Percentiles rank a stretch among this genome's conserved stretches.
These are phyloP conservation scores for Pichia cactophila DNA, from an alignment of 1,139 yeast species.

Conservation along the genomic window DNA sequence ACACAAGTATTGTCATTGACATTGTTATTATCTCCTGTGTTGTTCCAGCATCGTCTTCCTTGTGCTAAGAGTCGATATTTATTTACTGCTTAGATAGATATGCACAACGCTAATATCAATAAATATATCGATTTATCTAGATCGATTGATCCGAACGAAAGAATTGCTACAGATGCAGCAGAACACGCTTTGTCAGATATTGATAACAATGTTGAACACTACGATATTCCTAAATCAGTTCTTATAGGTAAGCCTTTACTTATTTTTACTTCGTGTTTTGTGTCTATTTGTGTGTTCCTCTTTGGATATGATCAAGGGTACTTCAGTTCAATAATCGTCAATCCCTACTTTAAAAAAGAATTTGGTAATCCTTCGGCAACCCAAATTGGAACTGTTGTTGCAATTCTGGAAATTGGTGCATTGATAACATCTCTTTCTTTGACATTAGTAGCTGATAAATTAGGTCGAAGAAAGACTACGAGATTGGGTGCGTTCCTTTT, in stretches of 20 bases:
- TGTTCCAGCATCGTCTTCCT: no score
- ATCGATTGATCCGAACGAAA: background rate
- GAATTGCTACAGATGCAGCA: background rate
- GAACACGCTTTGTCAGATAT: background rate
- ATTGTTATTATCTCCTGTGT: no score
- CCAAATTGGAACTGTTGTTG: slow-evolving; percentile 71
- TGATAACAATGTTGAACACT: background rate
- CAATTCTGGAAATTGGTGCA: slow-evolving; percentile 82
- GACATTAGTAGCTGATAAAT: slow-evolving; percentile 65
- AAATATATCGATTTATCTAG: background rate
- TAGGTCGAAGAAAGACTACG: slow-evolving; percentile 77
- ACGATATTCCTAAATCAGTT: slow-evolving; percentile 27
- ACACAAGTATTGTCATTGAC: background rate
- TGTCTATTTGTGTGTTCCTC: slow-evolving; percentile 49
- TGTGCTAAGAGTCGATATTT: no score
- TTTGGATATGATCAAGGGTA: slow-evolving; percentile 62
- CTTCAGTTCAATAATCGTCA: slow-evolving; percentile 56
- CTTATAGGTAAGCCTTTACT: slow-evolving; percentile 48
- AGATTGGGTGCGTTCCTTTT: slow-evolving; percentile 76
- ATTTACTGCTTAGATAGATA: background rate
- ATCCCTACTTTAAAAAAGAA: slow-evolving; percentile 63
- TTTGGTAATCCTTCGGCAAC: slow-evolving; percentile 66
- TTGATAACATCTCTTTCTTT: slow-evolving; percentile 67
- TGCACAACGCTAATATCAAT: background rate
- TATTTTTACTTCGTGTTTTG: slow-evolving; percentile 52